Conservation (phyloP, 116 monocot species). For the Trichopus zeylanicus region DNA sequence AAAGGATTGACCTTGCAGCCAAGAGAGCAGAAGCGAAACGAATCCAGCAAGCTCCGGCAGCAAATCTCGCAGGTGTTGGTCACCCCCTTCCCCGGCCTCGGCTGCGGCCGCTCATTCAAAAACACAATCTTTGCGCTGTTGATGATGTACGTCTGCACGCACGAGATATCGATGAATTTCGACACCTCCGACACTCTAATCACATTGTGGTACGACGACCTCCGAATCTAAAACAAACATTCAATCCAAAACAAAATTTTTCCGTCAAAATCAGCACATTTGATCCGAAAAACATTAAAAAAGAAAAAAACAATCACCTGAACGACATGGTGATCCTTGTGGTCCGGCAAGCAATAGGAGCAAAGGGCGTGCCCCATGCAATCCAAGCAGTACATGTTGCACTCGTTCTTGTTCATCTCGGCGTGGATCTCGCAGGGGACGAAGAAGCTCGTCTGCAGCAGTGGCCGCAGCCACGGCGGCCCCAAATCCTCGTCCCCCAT, state of each 20-base stretch:
- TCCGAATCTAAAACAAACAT: constrained; percentile 71
- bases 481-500: constrained; percentile 14
- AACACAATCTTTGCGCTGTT: constrained; percentile 71
- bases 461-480: constrained; percentile 65
- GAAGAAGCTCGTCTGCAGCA: constrained; percentile 56
- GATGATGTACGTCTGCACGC: constrained; percentile 66
- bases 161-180: constrained; percentile 52
- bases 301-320: constrained; percentile 30
- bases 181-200: constrained; percentile 59
- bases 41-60: constrained; percentile 48
- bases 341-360: constrained; percentile 64
- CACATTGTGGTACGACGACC: constrained; percentile 71
- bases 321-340: constrained; percentile 65
- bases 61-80: constrained; percentile 66
- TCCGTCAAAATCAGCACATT: not conserved
- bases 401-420: constrained; percentile 79
- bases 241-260: not conserved
- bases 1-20: constrained; percentile 49
- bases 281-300: not conserved
- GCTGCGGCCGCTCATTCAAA: constrained; percentile 62
- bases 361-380: constrained; percentile 75
- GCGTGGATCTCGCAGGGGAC: constrained; percentile 50
- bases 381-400: constrained; percentile 91
- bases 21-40: constrained; percentile 73
- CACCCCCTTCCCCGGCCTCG: constrained; percentile 62